These are phyloP conservation scores for Bondarzewia mesenterica DNA, from an alignment of 1,284 basidiomycete species.

Conservation along the genomic window DNA sequence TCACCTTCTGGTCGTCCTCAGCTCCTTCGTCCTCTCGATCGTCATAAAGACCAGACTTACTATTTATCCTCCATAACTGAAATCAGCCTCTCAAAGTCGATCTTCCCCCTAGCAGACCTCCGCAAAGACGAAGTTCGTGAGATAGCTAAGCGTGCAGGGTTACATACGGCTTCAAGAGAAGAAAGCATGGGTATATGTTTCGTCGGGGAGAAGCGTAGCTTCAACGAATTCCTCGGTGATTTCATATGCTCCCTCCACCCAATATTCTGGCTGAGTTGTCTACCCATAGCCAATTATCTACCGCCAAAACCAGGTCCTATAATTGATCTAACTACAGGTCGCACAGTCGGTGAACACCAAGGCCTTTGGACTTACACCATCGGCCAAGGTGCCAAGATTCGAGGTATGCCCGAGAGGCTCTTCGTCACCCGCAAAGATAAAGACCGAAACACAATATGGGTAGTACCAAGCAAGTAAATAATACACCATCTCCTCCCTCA, in stretches of 20 bases:
- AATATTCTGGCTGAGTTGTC: background rate
- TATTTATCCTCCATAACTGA: slow-evolving; percentile 81
- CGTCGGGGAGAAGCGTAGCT: slow-evolving; percentile 75
- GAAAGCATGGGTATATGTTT: slow-evolving; percentile 99
- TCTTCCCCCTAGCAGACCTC: slow-evolving; percentile 74
- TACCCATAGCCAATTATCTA: slow-evolving; percentile 71
- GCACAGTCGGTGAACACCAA: slow-evolving; percentile 52
- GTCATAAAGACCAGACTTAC: slow-evolving; percentile 87
- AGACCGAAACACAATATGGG: slow-evolving; percentile 53
- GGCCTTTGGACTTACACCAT: slow-evolving; percentile 90
- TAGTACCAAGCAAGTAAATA: slow-evolving; percentile 71
- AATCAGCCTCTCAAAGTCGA: slow-evolving; percentile 49
- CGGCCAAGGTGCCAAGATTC: slow-evolving; percentile 68
- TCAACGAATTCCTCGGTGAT: slow-evolving; percentile 69
- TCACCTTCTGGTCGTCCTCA: slow-evolving; percentile 36
- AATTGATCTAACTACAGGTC: slow-evolving; percentile 48
- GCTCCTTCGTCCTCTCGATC: slow-evolving; percentile 61
- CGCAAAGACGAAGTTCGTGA: slow-evolving; percentile 70
- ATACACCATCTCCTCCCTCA: background rate
- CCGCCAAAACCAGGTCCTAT: slow-evolving; percentile 61
- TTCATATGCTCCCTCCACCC: background rate
- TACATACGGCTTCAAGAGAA: slow-evolving; percentile 73
- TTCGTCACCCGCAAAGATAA: slow-evolving; percentile 76
- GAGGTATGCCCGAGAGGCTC: slow-evolving; percentile 54
- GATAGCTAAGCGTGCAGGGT: slow-evolving; percentile 56